A percentile compares a stretch with the other conserved stretches of the same genome.
phyloP scores from a whole-genome alignment of 2,329 filamentous ascomycete species.

The Monosporascus sp. region DNA sequence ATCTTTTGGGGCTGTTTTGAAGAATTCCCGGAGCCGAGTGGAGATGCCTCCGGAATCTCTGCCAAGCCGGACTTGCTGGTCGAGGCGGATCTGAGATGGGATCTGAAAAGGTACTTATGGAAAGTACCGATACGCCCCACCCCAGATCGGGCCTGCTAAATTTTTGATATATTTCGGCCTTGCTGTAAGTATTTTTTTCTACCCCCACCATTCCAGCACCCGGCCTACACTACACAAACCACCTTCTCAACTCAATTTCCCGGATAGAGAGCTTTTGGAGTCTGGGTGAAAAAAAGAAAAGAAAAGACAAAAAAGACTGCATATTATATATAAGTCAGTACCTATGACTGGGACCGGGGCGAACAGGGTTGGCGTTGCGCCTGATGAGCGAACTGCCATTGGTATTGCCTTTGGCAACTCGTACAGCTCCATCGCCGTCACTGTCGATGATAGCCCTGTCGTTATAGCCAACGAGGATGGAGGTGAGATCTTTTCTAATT shows the following conservation, averaged over 20 bases:
- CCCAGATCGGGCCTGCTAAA: too few species aligned
- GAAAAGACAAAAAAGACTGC: neutral
- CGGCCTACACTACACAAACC: too few species aligned
- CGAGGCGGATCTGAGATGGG: too few species aligned
- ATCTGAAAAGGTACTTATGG: too few species aligned
- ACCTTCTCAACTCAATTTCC: neutral
- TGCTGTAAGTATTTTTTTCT: too few species aligned
- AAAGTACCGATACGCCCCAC: too few species aligned
- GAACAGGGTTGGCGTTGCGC: slow-evolving; percentile 41
- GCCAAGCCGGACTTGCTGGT: too few species aligned
- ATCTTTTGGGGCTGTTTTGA: too few species aligned
- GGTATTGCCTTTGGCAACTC: slow-evolving; percentile 98
- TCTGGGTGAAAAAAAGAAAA: neutral
- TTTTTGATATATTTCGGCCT: too few species aligned
- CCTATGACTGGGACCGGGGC: slow-evolving; percentile 44
- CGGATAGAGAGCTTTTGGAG: neutral
- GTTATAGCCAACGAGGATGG: slow-evolving; percentile 99
- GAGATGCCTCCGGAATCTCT: too few species aligned
- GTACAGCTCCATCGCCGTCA: slow-evolving; percentile 94
- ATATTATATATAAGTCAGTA: slow-evolving; percentile 1
- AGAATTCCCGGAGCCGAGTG: too few species aligned
- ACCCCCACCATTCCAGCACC: too few species aligned
- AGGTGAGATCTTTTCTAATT: slow-evolving; percentile 49
- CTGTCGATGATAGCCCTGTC: slow-evolving; percentile 88
- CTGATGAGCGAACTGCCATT: slow-evolving; percentile 66